Conservation (phyloP, 345 rosid species). For the Sisymbrium altissimum region DNA sequence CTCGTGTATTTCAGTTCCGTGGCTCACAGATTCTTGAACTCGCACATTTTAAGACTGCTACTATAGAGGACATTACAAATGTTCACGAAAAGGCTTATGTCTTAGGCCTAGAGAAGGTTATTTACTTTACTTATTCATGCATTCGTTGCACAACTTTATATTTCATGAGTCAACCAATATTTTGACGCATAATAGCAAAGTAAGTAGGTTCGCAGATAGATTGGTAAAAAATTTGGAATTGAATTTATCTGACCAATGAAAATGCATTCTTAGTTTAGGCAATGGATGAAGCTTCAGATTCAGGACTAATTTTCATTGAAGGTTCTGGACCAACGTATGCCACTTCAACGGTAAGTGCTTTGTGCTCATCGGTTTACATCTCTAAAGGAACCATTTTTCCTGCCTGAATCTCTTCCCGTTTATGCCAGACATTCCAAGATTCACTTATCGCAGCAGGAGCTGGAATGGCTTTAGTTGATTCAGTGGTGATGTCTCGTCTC, state of each 20-base stretch:
- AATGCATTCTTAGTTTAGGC: conserved; percentile 47
- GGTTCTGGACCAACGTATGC: conserved; percentile 96
- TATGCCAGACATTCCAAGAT: conserved; percentile 75
- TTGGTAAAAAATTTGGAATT: background rate
- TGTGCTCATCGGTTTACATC: conserved; percentile 7
- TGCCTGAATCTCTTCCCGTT: conserved; percentile 10
- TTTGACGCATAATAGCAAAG: background rate
- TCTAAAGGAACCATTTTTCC: background rate
- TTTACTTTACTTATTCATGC: background rate
- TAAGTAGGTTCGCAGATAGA: background rate
- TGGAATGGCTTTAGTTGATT: conserved; percentile 82
- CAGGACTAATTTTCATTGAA: conserved; percentile 73
- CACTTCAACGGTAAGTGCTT: conserved; percentile 61
- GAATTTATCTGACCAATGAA: conserved; percentile 1
- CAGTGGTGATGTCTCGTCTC: conserved; percentile 91
- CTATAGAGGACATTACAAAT: conserved; percentile 66
- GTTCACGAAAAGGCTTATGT: conserved; percentile 81
- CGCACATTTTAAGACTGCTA: conserved; percentile 63
- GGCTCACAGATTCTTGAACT: conserved; percentile 70
- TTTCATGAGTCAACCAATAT: background rate
- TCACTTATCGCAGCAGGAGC: conserved; percentile 95
- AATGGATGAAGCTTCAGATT: conserved; percentile 66
- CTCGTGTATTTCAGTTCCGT: conserved; percentile 53
- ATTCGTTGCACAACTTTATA: background rate
- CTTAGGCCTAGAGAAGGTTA: conserved; percentile 82